A percentile compares a stretch with the other conserved stretches of the same genome.
These are phyloP conservation scores for Cucumis hystrix DNA, from an alignment of 306 rosid species.

Conservation along the genomic window DNA sequence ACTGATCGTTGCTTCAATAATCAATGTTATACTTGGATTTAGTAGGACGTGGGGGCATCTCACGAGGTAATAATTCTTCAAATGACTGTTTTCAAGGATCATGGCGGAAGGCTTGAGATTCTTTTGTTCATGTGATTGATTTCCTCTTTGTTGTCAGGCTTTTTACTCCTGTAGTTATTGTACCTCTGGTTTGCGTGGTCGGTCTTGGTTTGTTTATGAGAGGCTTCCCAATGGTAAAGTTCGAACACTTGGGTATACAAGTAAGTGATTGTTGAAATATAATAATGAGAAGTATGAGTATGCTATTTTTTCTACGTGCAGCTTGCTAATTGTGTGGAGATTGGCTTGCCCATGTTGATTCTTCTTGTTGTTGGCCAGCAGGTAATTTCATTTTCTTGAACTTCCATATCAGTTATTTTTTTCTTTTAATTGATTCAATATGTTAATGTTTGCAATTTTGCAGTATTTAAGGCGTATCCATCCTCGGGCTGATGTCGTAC, in stretches of 20 bases:
- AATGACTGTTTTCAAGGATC: not conserved
- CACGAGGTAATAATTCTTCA: slow-evolving; percentile 31
- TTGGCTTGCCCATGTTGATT: slow-evolving; percentile 86
- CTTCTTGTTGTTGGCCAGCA: slow-evolving; percentile 59
- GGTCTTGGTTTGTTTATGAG: slow-evolving; percentile 75
- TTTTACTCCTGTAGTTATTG: slow-evolving; percentile 58
- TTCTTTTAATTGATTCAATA: not conserved
- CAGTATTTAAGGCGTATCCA: slow-evolving; percentile 55
- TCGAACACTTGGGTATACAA: not conserved
- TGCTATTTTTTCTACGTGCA: slow-evolving; percentile 30
- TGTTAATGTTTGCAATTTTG: not conserved
- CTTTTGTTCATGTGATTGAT: not conserved
- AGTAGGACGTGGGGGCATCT: slow-evolving; percentile 61
- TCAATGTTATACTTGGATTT: slow-evolving; percentile 70
- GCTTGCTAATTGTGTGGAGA: slow-evolving; percentile 78
- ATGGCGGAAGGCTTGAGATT: not conserved
- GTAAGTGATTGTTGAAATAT: not conserved
- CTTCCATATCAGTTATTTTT: not conserved
- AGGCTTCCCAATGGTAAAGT: slow-evolving; percentile 77
- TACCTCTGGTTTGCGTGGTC: slow-evolving; percentile 61
- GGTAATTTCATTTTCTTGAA: slow-evolving; percentile 23
- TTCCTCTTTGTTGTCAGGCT: slow-evolving; percentile 29
- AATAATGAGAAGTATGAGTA: not conserved
- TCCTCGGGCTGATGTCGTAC: slow-evolving; percentile 15
- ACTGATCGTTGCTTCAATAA: slow-evolving; percentile 57